Conservation (phyloP, 148 eudicot genomes). For the Cornus suecica region DNA sequence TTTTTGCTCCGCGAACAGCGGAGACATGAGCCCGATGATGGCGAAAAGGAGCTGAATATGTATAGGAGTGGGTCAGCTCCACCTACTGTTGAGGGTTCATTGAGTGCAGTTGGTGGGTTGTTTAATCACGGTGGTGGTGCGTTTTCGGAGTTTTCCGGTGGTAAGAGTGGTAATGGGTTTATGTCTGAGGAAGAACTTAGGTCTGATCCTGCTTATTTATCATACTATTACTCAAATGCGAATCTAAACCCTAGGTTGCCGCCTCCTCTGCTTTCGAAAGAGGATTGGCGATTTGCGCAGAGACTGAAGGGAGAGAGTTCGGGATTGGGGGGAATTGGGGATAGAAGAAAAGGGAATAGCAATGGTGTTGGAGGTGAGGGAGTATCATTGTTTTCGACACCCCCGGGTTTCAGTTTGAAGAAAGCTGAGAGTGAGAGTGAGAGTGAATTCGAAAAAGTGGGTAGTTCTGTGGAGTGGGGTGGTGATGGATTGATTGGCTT, state of each 20-base stretch:
- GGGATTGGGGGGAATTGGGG: constrained; percentile 62
- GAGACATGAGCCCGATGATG: constrained; percentile 57
- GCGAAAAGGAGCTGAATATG: constrained; percentile 59
- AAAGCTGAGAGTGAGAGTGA: constrained; percentile 64
- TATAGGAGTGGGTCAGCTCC: constrained; percentile 88
- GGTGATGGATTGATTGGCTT: constrained; percentile 82
- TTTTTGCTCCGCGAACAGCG: constrained; percentile 54
- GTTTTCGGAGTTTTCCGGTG: neutral
- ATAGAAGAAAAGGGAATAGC: constrained; percentile 62
- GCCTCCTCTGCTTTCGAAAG: constrained; percentile 55
- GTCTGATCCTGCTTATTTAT: constrained; percentile 50
- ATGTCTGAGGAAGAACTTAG: constrained; percentile 47
- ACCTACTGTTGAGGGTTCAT: constrained; percentile 80
- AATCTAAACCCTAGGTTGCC: constrained; percentile 70
- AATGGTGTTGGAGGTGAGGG: neutral
- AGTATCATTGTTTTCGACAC: constrained; percentile 45
- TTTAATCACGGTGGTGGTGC: constrained; percentile 31
- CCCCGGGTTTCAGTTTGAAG: constrained; percentile 69
- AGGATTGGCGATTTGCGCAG: constrained; percentile 41
- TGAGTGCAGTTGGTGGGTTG: constrained; percentile 69
- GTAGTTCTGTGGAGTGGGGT: constrained; percentile 70
- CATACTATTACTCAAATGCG: constrained; percentile 56
- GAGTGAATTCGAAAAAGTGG: constrained; percentile 41
- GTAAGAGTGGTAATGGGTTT: constrained; percentile 20
- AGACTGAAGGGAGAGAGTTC: constrained; percentile 20